Conservation (phyloP, 1,284 basidiomycete genomes). For the Ganoderma meredithae region DNA sequence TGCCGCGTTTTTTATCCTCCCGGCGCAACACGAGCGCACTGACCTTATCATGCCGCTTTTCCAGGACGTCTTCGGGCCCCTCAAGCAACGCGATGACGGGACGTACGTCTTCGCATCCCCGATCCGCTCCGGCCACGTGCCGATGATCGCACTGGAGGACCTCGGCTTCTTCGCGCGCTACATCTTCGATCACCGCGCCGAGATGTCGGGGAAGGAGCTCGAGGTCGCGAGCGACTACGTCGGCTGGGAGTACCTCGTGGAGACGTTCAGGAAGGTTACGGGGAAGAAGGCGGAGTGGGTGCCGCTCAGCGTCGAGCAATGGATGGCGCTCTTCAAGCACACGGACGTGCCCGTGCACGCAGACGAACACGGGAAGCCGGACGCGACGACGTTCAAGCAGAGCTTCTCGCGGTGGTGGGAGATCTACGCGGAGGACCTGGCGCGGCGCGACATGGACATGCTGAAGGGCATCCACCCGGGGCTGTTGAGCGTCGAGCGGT, state of each 20-base stretch:
- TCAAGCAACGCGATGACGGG: conserved; percentile 39
- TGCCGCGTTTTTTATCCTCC: neutral
- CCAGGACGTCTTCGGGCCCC: conserved; percentile 38
- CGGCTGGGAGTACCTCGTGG: conserved; percentile 50
- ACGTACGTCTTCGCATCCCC: conserved; percentile 39
- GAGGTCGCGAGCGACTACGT: conserved; percentile 53
- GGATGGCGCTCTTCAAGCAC: conserved; percentile 44
- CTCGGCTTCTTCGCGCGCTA: conserved; percentile 45
- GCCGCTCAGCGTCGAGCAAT: conserved; percentile 47
- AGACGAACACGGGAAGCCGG: conserved; percentile 28
- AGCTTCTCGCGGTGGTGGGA: conserved; percentile 51
- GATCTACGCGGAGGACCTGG: conserved; percentile 48
- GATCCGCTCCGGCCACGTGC: conserved; percentile 37
- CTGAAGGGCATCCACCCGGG: conserved; percentile 45
- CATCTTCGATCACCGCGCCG: conserved; percentile 51
- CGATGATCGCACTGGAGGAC: conserved; percentile 43
- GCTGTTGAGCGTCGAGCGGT: conserved; percentile 33
- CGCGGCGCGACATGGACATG: conserved; percentile 36
- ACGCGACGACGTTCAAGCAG: conserved; percentile 44
- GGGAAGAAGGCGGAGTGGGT: conserved; percentile 43
- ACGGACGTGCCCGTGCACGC: conserved; percentile 45
- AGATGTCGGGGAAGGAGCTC: conserved; percentile 51
- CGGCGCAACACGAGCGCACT: neutral
- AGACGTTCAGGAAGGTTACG: conserved; percentile 52
- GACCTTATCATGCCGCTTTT: neutral